Conservation (phyloP, 1,284 basidiomycete genomes). For the Pholiota adiposa region DNA sequence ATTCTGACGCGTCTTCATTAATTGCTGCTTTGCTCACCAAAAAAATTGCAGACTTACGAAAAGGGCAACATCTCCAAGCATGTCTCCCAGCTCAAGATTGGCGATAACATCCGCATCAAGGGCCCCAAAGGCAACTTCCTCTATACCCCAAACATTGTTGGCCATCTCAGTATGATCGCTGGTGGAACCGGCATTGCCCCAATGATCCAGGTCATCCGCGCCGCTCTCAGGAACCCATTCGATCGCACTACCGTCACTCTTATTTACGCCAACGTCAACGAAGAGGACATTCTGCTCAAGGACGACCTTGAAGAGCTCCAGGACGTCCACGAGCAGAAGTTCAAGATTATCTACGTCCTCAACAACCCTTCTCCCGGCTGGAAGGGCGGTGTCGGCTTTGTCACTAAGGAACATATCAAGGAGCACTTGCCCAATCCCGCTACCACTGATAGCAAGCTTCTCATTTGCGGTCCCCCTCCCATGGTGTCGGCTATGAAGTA, state of each 20-base stretch:
- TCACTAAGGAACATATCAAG: conserved; percentile 93
- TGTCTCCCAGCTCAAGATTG: conserved; percentile 81
- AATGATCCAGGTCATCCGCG: conserved; percentile 96
- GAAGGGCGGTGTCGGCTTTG: conserved; percentile 91
- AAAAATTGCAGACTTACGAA: conserved; percentile 78
- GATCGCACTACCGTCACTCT: conserved; percentile 86
- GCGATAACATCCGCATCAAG: conserved; percentile 87
- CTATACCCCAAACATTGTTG: conserved; percentile 71
- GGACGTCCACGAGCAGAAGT: conserved; percentile 66
- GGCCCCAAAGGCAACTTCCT: conserved; percentile 96
- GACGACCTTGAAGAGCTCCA: conserved; percentile 86
- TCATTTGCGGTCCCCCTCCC: conserved; percentile 94
- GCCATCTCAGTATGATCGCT: conserved; percentile 93
- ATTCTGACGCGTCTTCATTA: conserved; percentile 13
- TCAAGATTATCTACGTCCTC: conserved; percentile 90
- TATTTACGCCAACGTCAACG: conserved; percentile 96
- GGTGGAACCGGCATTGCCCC: conserved; percentile 97
- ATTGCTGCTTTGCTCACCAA: background rate
- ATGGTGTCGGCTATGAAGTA: conserved; percentile 98
- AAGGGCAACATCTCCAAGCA: conserved; percentile 95
- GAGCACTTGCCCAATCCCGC: conserved; percentile 68
- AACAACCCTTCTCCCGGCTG: conserved; percentile 91
- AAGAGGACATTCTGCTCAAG: conserved; percentile 87
- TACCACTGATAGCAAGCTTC: conserved; percentile 72
- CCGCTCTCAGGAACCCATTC: conserved; percentile 82